phyloP scores from a whole-genome alignment of 2,329 filamentous ascomycete species.

The Aspergillus tubingensis region DNA sequence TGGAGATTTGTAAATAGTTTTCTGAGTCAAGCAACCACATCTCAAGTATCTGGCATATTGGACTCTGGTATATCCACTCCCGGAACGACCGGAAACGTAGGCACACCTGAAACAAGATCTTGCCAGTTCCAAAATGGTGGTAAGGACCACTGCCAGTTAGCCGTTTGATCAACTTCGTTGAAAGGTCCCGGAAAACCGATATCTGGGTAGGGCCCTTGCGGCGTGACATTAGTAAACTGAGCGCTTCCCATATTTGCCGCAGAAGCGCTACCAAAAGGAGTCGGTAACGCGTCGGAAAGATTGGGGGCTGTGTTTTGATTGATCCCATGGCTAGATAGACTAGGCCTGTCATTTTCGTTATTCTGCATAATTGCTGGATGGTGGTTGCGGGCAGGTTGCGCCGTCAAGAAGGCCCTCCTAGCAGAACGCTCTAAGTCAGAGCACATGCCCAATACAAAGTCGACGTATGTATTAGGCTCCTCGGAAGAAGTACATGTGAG shows the following conservation, averaged over 20 bases:
- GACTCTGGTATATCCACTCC: not conserved
- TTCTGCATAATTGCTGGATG: not conserved
- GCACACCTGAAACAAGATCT: not conserved
- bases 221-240: not conserved
- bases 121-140: constrained; percentile 19
- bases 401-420: not conserved
- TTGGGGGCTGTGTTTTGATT: not conserved
- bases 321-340: not conserved
- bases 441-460: constrained; percentile 16
- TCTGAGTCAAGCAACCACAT: not conserved
- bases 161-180: not conserved
- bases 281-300: not conserved
- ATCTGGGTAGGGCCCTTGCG: not conserved
- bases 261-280: not conserved
- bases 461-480: constrained; percentile 20
- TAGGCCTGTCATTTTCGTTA: not conserved
- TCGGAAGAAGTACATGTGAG: constrained; percentile 11
- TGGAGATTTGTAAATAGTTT: not conserved
- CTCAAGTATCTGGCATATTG: not conserved
- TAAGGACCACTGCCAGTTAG: constrained; percentile 12
- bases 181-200: not conserved
- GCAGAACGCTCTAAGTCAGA: constrained; percentile 15
- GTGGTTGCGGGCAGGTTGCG: not conserved
- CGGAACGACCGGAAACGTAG: not conserved
- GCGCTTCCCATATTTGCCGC: not conserved